A percentile compares a stretch with the other conserved stretches of the same genome.
phyloP scores from a whole-genome alignment of 2,329 filamentous ascomycete species.

The Aspergillus pseudotamarii region DNA sequence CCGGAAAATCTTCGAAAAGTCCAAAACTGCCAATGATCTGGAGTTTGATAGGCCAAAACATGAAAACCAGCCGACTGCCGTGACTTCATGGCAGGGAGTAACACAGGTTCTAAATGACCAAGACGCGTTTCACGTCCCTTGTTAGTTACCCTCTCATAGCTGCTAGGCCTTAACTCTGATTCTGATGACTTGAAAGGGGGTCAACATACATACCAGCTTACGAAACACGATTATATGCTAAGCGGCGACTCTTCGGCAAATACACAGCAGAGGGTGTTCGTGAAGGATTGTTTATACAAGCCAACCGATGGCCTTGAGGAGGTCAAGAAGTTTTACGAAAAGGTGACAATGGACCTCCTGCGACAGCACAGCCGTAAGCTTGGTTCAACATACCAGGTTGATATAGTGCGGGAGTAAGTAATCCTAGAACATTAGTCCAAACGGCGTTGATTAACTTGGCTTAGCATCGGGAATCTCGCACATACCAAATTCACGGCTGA shows the following conservation, averaged over 20 bases:
- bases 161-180: background rate
- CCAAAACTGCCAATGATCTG: background rate
- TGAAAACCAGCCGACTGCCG: background rate
- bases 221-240: constrained; percentile 8
- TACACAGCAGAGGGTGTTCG: constrained; percentile 1
- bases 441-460: background rate
- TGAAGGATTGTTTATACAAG: constrained; percentile 6
- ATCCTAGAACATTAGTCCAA: background rate
- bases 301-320: constrained; percentile 5
- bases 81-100: constrained; percentile 5
- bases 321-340: constrained; percentile 5
- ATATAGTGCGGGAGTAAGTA: constrained; percentile 10
- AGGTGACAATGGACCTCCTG: constrained; percentile 2
- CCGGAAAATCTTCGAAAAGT: background rate
- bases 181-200: background rate
- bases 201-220: constrained; percentile 7
- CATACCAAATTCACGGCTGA: constrained; percentile 7
- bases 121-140: constrained; percentile 7
- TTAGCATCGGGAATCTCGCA: constrained; percentile 8
- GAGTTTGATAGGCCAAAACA: constrained; percentile 3
- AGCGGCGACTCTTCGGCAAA: constrained; percentile 4
- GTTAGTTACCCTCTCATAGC: background rate
- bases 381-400: constrained; percentile 4
- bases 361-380: background rate
- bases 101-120: constrained; percentile 4